Base-by-base conservation (phyloP, 257 asterid genomes). In the Galeopsis tetrahit region DNA sequence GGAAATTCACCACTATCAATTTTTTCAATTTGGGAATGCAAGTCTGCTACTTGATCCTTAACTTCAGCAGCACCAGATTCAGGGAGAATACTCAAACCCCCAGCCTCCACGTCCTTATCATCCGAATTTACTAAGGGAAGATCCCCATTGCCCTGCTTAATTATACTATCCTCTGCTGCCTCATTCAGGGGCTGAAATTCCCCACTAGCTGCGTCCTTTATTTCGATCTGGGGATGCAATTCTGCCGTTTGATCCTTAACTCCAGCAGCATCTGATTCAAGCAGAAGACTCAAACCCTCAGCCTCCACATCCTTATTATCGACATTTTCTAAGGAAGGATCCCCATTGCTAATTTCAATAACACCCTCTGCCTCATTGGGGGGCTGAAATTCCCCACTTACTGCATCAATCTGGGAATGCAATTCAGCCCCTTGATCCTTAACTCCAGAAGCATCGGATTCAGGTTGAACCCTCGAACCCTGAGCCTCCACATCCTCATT, bases 201-300 rank as follows among this genome's bases (percentile, higher is more conserved):
- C 61, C 21, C 70, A 72, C 21, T 32, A 10, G 31, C 55, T 15
- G 35, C 58, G 46, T 33, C 60, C 44, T 42, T 5, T 28, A 75
- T 63, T 10, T 65, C 75, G 38, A 5, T 66, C 42, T 40, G 63
- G 39, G 60, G 49, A 33, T 38, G 70, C 33, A 64, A 43, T 34
- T 62, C 52, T n/a, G 13, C 10, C 40, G 39, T 61, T 33, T 44
- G 57, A 10, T 17, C 60, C 58, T 60, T 46, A 55, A 36, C 53
- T 10, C 44, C 11, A 32, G 48, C 68, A 42, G 32, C 38, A 55
- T 55, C 32, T 9, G 66, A 32, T 57, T 55, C 61, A 28, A n/a
- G 4, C 10, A 55, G 11, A 55, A 55, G 35, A 55, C 61, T 21
- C 10, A 9, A 55, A 8, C 4, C 6, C 61, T 55, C 61, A 55